Evolutionary conservation across 2,329 filamentous ascomycete species (phyloP), one percentile per base, ranked within the genome.

Genomic region (Cytospora piceicola): DNA sequence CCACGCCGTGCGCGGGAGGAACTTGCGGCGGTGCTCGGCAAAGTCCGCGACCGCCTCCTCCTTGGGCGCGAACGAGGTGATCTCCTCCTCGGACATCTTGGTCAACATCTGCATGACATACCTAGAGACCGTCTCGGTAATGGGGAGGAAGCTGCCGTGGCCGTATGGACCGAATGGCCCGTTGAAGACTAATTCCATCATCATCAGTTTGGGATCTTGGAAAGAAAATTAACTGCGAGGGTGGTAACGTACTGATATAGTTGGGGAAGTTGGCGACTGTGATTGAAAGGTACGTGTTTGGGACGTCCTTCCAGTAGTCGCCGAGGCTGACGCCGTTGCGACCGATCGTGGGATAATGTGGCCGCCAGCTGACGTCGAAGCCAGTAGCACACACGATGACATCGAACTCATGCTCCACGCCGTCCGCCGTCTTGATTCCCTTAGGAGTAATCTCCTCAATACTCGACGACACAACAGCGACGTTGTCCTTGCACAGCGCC

Each of bases 401-500:
- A 54, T 78, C 76, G 20, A 74, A 69, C 36, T 77, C 71, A 27
- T 70, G 65, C n/a, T 72, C 68, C 4, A 64, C 63, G 1, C 73
- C 75, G 52, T 76, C 72, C 2, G 63, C 63, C 1, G 71, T 72
- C 32, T 60, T 70, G 20, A 78, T 71, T 0, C 76, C 75, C 2
- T 70, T 72, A 34, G 71, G 66, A 3, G 72, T 77, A 46, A 77
- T 68, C n/a, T 69, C 63, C 2, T 60, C 64, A 17, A 76, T 72
- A 42, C 61, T 63, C 9, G 64, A 64, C 12, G 64, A 71, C n/a
- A 71, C 62, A 1, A 74, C 65, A 3, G 66, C 63, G 7, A 84
- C 80, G 58, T 85, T 84, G 12, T 76, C 73, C 59, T 78, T 68
- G 3, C 74, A 74, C 51, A 83, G 72, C 11, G 77, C 76, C 64